A percentile compares a stretch with the other conserved stretches of the same genome.
phyloP scores from a whole-genome alignment of 257 asterid species.

The Solanum chmielewskii region DNA sequence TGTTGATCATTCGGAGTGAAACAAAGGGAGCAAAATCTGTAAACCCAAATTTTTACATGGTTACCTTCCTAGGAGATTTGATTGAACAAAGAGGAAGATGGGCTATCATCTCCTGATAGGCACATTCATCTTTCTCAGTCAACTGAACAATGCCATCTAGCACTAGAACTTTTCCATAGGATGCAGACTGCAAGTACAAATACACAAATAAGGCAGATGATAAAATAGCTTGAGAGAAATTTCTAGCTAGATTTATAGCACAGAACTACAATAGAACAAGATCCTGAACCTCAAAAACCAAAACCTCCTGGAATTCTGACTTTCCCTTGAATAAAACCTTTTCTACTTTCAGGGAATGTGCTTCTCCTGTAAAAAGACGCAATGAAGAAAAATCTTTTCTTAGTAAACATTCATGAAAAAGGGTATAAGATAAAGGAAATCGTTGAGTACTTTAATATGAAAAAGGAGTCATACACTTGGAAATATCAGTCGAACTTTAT shows the following conservation, averaged over 20 bases:
- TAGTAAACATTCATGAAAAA: neutral
- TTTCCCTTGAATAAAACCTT: slow-evolving; percentile 60
- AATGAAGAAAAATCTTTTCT: neutral
- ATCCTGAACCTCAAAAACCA: slow-evolving; percentile 78
- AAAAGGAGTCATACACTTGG: neutral
- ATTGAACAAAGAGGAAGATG: slow-evolving; percentile 97
- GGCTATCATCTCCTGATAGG: slow-evolving; percentile 97
- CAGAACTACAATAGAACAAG: slow-evolving; percentile 4
- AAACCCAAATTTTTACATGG: neutral
- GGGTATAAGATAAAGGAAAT: neutral
- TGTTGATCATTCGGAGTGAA: neutral
- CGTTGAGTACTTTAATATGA: neutral
- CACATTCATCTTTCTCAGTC: slow-evolving; percentile 98
- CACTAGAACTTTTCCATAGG: slow-evolving; percentile 89
- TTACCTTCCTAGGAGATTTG: slow-evolving; percentile 72
- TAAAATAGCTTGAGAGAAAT: neutral
- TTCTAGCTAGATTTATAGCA: neutral
- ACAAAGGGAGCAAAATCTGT: neutral
- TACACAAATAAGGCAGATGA: neutral
- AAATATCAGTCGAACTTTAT: neutral
- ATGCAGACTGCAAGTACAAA: slow-evolving; percentile 41
- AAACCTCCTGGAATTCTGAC: slow-evolving; percentile 85
- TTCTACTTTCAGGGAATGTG: slow-evolving; percentile 81
- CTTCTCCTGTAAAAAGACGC: slow-evolving; percentile 51
- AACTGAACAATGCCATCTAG: slow-evolving; percentile 95